Evolutionary conservation across 176 grass and related monocot genomes (phyloP), one percentile per base, ranked within the genome.

Genomic region (Aegilops bicornis): DNA sequence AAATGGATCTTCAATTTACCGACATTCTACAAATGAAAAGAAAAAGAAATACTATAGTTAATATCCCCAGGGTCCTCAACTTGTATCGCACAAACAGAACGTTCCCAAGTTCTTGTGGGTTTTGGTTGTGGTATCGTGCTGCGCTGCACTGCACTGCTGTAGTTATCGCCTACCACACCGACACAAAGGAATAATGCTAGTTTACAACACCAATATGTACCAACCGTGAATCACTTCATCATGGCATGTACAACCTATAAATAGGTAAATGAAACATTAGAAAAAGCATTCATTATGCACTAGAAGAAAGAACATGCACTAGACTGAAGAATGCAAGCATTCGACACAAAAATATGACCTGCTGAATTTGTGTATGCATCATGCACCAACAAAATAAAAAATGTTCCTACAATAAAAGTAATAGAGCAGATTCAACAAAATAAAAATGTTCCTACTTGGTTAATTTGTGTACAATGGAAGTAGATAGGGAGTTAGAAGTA

Each of bases 161-260:
- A 13, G 22, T 23, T 43, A 73, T 24, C 36, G 22, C 70, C 70
- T 43, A 73, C 37, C 10, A 73, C 70, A 45, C 42, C 72, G 23
- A 75, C 66, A 67, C 10, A 66, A 16, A 64, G 65, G 72, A 15
- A 78, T 67, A 68, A 58, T 84, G 15, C 45, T 48, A 87, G 45
- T 80, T 76, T 87, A 91, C 89, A 91, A 75, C 67, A 91, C 50
- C 47, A 73, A 36, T 76, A 45, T 76, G 45, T 80, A 83, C 74
- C 33, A 79, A 47, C 27, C 16, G 59, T 61, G 63, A 80, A 87
- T 23, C 4, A 37, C 74, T 72, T 60, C 81, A 80, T 80, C 60
- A 69, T 80, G 77, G 77, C 32, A 67, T 65, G 43, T 58, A 32
- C 31, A 29, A 58, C 87, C 76, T 80, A 64, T 62, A 50, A 40